Evolutionary conservation across 495 filamentous ascomycete species (phyloP).

Genomic region (Venustampulla echinocandica): DNA sequence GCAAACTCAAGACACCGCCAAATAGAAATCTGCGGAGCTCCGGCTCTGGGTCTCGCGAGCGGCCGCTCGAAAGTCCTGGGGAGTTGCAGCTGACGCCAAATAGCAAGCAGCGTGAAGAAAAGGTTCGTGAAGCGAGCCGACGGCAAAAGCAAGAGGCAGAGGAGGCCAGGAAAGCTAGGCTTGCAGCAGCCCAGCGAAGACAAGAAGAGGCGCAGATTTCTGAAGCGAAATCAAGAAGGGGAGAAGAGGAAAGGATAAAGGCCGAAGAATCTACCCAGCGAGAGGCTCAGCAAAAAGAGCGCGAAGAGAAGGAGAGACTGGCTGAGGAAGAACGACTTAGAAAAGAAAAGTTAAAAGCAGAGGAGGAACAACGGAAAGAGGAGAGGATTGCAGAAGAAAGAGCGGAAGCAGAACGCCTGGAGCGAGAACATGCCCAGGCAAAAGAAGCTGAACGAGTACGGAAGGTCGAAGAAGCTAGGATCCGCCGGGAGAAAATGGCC

Average conservation of each 20-base stretch:
- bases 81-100: conserved; percentile 17
- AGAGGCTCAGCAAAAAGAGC: conserved; percentile 11
- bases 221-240: conserved; percentile 8
- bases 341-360: background rate
- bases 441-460: conserved; percentile 5
- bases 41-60: background rate
- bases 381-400: conserved; percentile 11
- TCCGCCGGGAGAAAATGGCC: background rate
- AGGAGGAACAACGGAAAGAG: background rate
- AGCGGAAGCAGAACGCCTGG: conserved; percentile 1
- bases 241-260: conserved; percentile 14
- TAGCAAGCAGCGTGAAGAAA: conserved; percentile 15
- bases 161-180: conserved; percentile 12
- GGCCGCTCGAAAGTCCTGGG: background rate
- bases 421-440: conserved; percentile 5
- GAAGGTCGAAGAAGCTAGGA: conserved; percentile 1
- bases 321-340: conserved; percentile 4
- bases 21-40: conserved; percentile 5
- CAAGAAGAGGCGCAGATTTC: conserved; percentile 10
- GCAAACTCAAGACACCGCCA: conserved; percentile 13
- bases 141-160: conserved; percentile 1
- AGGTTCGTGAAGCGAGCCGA: too few species aligned
- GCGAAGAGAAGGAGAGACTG: background rate
- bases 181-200: conserved; percentile 11
- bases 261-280: conserved; percentile 9